phyloP scores from a whole-genome alignment of 2,329 filamentous ascomycete genomes.

The Ophiostoma perfectum region DNA sequence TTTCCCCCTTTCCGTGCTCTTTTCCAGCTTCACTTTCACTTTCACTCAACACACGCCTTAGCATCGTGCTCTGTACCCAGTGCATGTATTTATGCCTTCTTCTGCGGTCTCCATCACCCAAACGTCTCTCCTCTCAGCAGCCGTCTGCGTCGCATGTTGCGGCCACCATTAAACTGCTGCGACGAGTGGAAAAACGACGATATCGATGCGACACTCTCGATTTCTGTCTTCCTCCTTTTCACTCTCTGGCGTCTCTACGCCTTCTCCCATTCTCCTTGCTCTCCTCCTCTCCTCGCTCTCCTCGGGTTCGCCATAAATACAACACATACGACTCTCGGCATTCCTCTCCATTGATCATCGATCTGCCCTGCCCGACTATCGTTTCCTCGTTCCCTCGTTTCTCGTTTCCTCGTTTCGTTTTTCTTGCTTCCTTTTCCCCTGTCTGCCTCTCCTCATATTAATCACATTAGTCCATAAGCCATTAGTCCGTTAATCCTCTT shows the following conservation, averaged over 20 bases:
- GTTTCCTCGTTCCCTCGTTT: not conserved
- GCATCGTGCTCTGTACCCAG: not conserved
- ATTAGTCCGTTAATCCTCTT: not conserved
- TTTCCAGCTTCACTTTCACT: not conserved
- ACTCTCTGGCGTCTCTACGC: not conserved
- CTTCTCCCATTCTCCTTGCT: not conserved
- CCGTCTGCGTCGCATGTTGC: not conserved
- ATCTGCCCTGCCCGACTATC: not conserved
- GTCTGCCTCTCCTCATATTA: slow-evolving; percentile 5
- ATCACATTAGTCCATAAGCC: not conserved
- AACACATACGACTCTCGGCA: not conserved
- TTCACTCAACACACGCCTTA: too few species aligned
- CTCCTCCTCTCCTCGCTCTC: not conserved
- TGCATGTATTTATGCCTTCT: slow-evolving; percentile 6
- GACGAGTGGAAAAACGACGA: not conserved
- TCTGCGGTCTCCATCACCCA: not conserved
- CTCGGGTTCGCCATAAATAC: not conserved
- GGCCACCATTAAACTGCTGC: not conserved
- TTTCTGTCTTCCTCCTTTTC: not conserved
- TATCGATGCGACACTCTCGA: not conserved
- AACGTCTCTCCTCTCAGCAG: too few species aligned
- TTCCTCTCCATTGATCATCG: not conserved
- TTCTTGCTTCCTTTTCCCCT: not conserved
- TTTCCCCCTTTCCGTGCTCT: not conserved
- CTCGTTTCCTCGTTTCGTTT: not conserved